Percentiles rank a stretch among this genome's conserved stretches.
phyloP scores from a whole-genome alignment of 352 stramenopile species.

The Thalassiosira ordinaria region DNA sequence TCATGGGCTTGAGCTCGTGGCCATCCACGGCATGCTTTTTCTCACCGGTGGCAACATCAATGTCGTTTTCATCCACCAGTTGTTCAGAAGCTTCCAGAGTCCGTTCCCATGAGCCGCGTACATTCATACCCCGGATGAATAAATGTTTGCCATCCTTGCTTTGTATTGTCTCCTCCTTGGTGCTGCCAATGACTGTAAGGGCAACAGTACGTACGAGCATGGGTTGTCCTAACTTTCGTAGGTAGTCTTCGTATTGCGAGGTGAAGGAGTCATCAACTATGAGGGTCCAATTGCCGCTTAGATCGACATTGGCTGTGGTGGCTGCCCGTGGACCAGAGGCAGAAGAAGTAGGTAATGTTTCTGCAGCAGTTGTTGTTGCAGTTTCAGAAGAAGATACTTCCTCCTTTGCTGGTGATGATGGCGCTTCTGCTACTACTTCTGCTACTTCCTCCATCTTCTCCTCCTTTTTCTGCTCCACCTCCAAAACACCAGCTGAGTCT shows the following conservation, averaged over 20 bases:
- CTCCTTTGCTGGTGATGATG: background rate
- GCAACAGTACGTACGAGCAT: slow-evolving; percentile 72
- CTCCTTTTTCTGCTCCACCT: background rate
- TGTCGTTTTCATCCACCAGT: slow-evolving; percentile 4
- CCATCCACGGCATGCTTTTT: slow-evolving; percentile 45
- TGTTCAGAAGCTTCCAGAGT: slow-evolving; percentile 64
- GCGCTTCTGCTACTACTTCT: background rate
- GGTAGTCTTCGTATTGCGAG: slow-evolving; percentile 80
- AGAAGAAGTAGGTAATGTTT: background rate
- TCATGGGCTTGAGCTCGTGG: slow-evolving; percentile 58
- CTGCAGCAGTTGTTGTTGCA: background rate
- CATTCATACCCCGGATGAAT: slow-evolving; percentile 73
- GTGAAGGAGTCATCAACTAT: slow-evolving; percentile 81
- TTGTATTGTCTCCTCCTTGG: slow-evolving; percentile 76
- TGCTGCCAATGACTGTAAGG: slow-evolving; percentile 71
- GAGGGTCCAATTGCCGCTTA: slow-evolving; percentile 78
- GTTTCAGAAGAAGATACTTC: background rate
- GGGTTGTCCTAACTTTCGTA: slow-evolving; percentile 74
- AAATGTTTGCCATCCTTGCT: slow-evolving; percentile 61
- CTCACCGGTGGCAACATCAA: background rate
- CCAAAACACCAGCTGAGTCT: background rate
- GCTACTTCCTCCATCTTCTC: background rate
- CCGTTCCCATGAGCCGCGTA: slow-evolving; percentile 78
- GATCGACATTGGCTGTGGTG: slow-evolving; percentile 58
- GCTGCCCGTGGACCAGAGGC: slow-evolving; percentile 28